Evolutionary conservation across 2,329 filamentous ascomycete genomes (phyloP).

Genomic region (Allantophomopsis lycopodina): DNA sequence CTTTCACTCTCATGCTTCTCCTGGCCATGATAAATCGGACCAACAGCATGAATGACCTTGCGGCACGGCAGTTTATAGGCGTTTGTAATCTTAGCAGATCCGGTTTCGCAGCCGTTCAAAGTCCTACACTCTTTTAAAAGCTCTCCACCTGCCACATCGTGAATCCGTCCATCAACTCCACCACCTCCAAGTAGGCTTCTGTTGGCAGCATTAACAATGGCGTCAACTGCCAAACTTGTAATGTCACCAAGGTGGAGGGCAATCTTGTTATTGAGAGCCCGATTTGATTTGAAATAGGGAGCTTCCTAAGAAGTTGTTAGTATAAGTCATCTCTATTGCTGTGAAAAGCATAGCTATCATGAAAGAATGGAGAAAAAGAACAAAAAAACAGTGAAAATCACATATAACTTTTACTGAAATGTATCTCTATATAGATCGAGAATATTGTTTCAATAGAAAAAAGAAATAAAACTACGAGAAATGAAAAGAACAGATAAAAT

Average conservation of each 20-base stretch:
- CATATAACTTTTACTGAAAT: no score
- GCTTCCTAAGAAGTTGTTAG: no score
- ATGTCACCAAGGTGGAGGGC: conserved; percentile 66
- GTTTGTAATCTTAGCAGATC: conserved; percentile 68
- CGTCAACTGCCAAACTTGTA: conserved; percentile 62
- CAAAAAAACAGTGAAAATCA: no score
- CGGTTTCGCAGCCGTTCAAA: conserved; percentile 62
- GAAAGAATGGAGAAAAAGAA: no score
- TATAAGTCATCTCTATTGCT: no score
- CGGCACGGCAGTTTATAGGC: conserved; percentile 65
- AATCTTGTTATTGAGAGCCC: conserved; percentile 54
- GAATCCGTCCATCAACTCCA: conserved; percentile 85
- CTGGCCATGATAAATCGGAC: conserved; percentile 53
- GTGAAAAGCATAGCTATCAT: no score
- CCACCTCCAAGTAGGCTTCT: conserved; percentile 65
- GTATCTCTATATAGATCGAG: no score
- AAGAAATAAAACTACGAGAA: no score
- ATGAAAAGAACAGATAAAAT: no score
- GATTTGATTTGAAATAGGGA: conserved; percentile 5
- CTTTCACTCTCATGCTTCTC: conserved; percentile 26
- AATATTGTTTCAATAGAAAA: no score
- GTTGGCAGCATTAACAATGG: conserved; percentile 93
- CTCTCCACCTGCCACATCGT: conserved; percentile 59
- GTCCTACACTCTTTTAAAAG: conserved; percentile 59
- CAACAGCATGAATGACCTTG: conserved; percentile 82